A percentile compares a stretch with the other conserved stretches of the same genome.
These are phyloP conservation scores for Melastoma malabathricum DNA, from an alignment of 345 rosid genomes.

Conservation along the genomic window DNA sequence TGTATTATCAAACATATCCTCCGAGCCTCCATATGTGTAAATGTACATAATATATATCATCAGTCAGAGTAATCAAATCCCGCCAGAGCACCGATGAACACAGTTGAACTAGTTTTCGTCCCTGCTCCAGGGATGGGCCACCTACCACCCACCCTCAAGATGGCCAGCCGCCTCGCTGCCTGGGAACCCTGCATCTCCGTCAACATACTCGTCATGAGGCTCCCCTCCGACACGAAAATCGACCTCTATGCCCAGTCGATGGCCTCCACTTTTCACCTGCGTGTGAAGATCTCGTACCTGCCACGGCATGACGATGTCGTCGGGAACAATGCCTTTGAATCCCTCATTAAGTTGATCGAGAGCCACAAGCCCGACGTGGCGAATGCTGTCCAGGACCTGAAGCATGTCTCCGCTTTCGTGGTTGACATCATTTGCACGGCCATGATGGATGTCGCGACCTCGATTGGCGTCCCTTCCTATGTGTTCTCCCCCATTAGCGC, in stretches of 20 bases:
- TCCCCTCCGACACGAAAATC: slow-evolving; percentile 1
- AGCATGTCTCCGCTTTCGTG: slow-evolving; percentile 34
- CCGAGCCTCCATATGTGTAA: too few relatives aligned
- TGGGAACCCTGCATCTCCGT: slow-evolving; percentile 24
- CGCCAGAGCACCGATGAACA: too few relatives aligned
- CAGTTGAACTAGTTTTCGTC: background rate
- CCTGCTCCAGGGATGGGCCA: slow-evolving; percentile 27
- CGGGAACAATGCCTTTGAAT: background rate
- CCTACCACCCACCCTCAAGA: slow-evolving; percentile 22
- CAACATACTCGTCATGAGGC: slow-evolving; percentile 24
- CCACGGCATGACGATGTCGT: background rate
- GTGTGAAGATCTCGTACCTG: slow-evolving; percentile 23
- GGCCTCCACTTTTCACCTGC: slow-evolving; percentile 11
- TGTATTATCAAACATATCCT: too few relatives aligned
- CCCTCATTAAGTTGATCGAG: slow-evolving; percentile 3
- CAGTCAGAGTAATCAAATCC: too few relatives aligned
- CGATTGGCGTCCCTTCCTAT: slow-evolving; percentile 28
- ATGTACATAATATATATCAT: too few relatives aligned
- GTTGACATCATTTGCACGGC: slow-evolving; percentile 35
- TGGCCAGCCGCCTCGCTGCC: slow-evolving; percentile 29
- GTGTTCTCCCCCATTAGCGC: slow-evolving; percentile 29
- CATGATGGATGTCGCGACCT: slow-evolving; percentile 38
- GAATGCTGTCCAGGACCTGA: background rate
- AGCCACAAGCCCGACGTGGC: slow-evolving; percentile 19
- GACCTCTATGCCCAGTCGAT: background rate